Conservation (phyloP, 345 rosid genomes). For the Murraya paniculata region DNA sequence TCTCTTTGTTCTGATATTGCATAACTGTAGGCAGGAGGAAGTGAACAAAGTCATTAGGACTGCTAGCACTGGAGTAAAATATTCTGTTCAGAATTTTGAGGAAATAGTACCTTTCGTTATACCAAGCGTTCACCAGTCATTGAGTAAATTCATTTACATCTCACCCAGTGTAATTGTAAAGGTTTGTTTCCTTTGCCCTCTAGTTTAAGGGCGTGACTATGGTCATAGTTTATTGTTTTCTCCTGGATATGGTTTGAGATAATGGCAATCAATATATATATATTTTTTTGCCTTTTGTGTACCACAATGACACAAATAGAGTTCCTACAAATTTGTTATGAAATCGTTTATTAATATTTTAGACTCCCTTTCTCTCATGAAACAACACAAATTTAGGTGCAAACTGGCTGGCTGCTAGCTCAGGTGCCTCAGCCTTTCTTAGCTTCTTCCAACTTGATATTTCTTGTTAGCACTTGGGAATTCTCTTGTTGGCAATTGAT, state of each 20-base stretch:
- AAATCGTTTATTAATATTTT: neutral
- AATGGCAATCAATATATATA: too few relatives aligned
- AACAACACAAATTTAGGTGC: neutral
- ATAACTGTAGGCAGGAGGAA: conserved; percentile 37
- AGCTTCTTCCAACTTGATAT: neutral
- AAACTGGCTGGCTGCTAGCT: neutral
- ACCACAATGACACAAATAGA: neutral
- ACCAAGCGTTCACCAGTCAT: conserved; percentile 23
- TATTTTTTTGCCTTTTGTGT: too few relatives aligned
- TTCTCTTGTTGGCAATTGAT: neutral
- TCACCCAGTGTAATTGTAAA: conserved; percentile 34
- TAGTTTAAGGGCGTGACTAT: neutral
- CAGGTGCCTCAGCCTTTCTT: neutral
- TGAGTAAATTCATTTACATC: conserved; percentile 33
- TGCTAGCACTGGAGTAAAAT: conserved; percentile 8
- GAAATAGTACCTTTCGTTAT: conserved; percentile 37
- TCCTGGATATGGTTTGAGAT: too few relatives aligned
- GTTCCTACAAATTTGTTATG: neutral
- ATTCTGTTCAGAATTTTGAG: conserved; percentile 14
- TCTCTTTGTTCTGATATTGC: conserved; percentile 7
- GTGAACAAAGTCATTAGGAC: conserved; percentile 20
- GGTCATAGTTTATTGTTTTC: neutral
- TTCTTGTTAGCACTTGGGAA: neutral
- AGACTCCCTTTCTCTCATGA: neutral
- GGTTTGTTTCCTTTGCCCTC: conserved; percentile 25